Percentiles rank a stretch among this genome's conserved stretches.
These are phyloP conservation scores for Ophiocordyceps camponoti-leonardi DNA, from an alignment of 2,329 filamentous ascomycete species.

Conservation along the genomic window DNA sequence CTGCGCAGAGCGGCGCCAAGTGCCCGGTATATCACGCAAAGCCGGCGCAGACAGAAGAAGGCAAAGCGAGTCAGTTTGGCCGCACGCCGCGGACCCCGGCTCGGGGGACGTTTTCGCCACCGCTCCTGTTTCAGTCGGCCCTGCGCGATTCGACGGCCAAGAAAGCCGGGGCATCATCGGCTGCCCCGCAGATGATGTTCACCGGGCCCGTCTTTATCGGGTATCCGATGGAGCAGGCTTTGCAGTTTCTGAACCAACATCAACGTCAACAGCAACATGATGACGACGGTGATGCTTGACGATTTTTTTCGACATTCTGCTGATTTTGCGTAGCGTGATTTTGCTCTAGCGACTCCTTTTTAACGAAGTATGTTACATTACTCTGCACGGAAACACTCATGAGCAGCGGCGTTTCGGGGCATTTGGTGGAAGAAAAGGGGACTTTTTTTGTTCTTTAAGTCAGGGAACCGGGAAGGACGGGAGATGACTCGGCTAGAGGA, in stretches of 20 bases:
- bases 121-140: conserved; percentile 22
- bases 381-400: not conserved
- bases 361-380: not conserved
- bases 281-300: not conserved
- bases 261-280: conserved; percentile 5
- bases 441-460: not conserved
- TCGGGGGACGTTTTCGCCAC: conserved; percentile 3
- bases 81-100: conserved; percentile 8
- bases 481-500: not conserved
- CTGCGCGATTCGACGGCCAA: conserved; percentile 30
- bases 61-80: conserved; percentile 3
- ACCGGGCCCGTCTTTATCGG: conserved; percentile 91
- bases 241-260: conserved; percentile 51
- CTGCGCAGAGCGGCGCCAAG: conserved; percentile 23
- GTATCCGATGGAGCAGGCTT: conserved; percentile 70
- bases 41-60: conserved; percentile 4
- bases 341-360: not conserved
- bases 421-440: not conserved
- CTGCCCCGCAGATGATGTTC: conserved; percentile 58
- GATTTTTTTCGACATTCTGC: not conserved
- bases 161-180: conserved; percentile 12
- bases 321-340: not conserved
- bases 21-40: conserved; percentile 38
- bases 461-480: not conserved
- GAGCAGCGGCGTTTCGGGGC: not conserved